phyloP scores from a whole-genome alignment of 2,329 filamentous ascomycete genomes.

The Orbilia quercus region DNA sequence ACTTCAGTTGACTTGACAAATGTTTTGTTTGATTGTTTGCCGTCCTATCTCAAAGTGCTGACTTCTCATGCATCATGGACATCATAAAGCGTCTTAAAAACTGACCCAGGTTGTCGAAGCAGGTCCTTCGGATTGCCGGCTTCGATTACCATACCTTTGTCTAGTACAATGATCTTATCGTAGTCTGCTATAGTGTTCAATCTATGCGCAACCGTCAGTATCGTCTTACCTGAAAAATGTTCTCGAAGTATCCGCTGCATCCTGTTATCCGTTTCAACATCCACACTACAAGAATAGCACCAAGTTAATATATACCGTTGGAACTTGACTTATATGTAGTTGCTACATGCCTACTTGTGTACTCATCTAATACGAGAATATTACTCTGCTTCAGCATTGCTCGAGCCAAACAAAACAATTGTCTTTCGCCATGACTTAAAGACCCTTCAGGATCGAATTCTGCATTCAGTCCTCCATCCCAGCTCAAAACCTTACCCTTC shows the following conservation, averaged over 20 bases:
- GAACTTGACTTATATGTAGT: not conserved
- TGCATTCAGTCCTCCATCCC: conserved; percentile 26
- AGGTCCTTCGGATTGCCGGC: conserved; percentile 86
- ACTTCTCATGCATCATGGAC: conserved; percentile 37
- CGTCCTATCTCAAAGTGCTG: not conserved
- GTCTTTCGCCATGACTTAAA: conserved; percentile 59
- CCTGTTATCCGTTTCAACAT: conserved; percentile 49
- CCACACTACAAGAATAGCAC: conserved; percentile 20
- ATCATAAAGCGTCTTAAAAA: conserved; percentile 68
- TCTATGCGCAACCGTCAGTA: conserved; percentile 41
- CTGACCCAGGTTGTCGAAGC: conserved; percentile 74
- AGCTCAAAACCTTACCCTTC: conserved; percentile 36
- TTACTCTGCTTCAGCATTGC: conserved; percentile 62
- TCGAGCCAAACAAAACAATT: conserved; percentile 67
- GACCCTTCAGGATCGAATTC: conserved; percentile 47
- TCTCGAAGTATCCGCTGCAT: conserved; percentile 44
- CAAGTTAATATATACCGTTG: not conserved
- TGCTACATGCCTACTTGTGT: conserved; percentile 44
- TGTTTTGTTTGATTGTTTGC: not conserved
- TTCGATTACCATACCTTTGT: conserved; percentile 87
- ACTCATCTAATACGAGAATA: conserved; percentile 50
- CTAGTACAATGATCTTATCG: conserved; percentile 91
- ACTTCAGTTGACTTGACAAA: too few relatives aligned
- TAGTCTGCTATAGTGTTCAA: conserved; percentile 65
- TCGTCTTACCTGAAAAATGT: conserved; percentile 40